phyloP scores from a whole-genome alignment of 2,329 filamentous ascomycete genomes.

The Apiospora arundinis region DNA sequence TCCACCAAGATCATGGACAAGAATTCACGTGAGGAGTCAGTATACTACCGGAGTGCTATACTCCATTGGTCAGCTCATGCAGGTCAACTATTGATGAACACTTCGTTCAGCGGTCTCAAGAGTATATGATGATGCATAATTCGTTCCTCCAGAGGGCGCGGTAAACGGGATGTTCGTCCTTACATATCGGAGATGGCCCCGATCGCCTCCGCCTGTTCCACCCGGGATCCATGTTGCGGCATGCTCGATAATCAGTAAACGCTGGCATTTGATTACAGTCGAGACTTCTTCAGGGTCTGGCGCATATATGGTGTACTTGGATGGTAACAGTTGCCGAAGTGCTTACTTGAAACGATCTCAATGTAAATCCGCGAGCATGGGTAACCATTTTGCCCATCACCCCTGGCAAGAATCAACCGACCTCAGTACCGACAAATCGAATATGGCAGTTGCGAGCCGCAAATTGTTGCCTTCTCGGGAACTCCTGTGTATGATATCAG shows the following conservation, averaged over 20 bases:
- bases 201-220: conserved; percentile 3
- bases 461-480: no score
- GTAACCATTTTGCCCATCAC: background rate
- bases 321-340: background rate
- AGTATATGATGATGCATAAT: background rate
- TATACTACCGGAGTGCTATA: background rate
- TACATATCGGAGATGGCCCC: conserved; percentile 15
- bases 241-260: background rate
- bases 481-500: no score
- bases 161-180: conserved; percentile 1
- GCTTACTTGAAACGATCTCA: background rate
- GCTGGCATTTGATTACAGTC: background rate
- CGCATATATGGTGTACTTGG: background rate
- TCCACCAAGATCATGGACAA: background rate
- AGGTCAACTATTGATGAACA: background rate
- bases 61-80: conserved; percentile 9
- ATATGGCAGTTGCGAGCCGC: no score
- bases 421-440: no score
- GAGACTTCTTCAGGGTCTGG: background rate
- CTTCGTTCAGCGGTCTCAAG: background rate
- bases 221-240: background rate
- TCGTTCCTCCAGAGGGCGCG: background rate
- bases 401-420: no score
- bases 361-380: conserved; percentile 1
- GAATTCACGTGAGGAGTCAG: background rate